Base-by-base conservation (phyloP, 345 rosid species). In the Populus nigra region DNA sequence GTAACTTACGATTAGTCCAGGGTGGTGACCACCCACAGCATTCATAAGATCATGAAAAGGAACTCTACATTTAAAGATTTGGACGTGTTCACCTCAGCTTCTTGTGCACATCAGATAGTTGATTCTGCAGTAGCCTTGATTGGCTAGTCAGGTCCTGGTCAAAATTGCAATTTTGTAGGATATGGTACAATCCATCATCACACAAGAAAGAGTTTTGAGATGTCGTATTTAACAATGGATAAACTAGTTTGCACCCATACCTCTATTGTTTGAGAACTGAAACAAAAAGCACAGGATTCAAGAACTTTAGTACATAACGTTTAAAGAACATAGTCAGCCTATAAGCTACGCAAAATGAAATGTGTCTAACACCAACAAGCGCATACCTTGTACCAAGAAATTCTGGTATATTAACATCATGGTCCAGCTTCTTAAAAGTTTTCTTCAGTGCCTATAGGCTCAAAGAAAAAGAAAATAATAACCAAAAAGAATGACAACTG, bases 71-170 rank as follows among this genome's bases (percentile, higher is more conserved):
- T 13, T 25, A 71, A 71, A 83, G 69, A 57, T 75, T 72, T 38
- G 70, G 65, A 49, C 33, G 35, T 66, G 61, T 62, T 75, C 81
- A 89, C 96, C 92, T 89, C 75, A 90, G 85, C 84, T 91, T 87
- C 53, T 86, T 78, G 70, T 83, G 89, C 73, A 75, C 61, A 78
- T 91, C 86, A 76, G 88, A 86, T 76, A 89, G 86, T 49, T 84
- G 90, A 76, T 77, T 80, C 72, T 88, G 88, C 79, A 89, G 43
- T 79, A 81, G 71, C 80, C 78, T 83, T 17, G 84, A 76, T 78
- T 87, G 87, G 78, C 85, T 78, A 25, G 82, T 82, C 41, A 89
- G 81, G 61, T 81, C 89, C 93, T 91, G 86, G 62, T 27, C 69
- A 69, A 59, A 78, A 83, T 61, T 78, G 27, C 16, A 72, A 73